Base-by-base conservation (phyloP, 306 rosid species). In the Vachellia pachyceras region DNA sequence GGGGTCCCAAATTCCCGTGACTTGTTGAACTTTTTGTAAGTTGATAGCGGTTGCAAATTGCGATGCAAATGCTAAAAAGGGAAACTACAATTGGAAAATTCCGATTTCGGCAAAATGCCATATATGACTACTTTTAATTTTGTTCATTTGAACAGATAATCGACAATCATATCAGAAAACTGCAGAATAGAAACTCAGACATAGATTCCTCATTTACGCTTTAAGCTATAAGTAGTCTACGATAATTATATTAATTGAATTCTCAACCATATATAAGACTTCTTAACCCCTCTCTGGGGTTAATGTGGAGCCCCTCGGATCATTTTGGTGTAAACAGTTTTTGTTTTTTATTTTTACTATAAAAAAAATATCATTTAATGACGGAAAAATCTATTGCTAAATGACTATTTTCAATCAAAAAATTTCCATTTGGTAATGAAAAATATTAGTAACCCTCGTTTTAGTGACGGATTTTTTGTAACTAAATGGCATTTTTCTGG, bases 141-240 rank as follows among this genome's bases (percentile, higher is more conserved):
- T 44, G 40, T 23, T 69, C 73, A 46, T 42, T 22, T 41, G 52
- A 69, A 42, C 54, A 13, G 36, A 44, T 70, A 25, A 45, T 70
- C 22, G 50, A 70, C 58, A 70, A 70, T 70, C 75, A 70, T 70
- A 70, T 70, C 75, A 45, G 40, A 70, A 25, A 29, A 67, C 1
- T 45, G 58, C 12, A 44, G 45, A 69, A 23, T 25, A 10, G 39
- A 45, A 70, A 45, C 33, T 17, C 37, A 70, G 57, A 70, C 23
- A 70, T 70, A 45, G 22, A 70, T 70, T 70, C 75, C 40, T 13
- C 35, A 45, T 70, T 23, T 70, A 70, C 18, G 41, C 23, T 25
- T 44, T 6, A 70, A 29, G 33, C 33, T 29, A 29, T 29, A 29
- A 44, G 22, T 44, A 25, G 75, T 45, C 14, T 10, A 23, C 6